These are phyloP conservation scores for Zygoascus sp. DNA, from an alignment of 1,139 yeast genomes.

Conservation along the genomic window DNA sequence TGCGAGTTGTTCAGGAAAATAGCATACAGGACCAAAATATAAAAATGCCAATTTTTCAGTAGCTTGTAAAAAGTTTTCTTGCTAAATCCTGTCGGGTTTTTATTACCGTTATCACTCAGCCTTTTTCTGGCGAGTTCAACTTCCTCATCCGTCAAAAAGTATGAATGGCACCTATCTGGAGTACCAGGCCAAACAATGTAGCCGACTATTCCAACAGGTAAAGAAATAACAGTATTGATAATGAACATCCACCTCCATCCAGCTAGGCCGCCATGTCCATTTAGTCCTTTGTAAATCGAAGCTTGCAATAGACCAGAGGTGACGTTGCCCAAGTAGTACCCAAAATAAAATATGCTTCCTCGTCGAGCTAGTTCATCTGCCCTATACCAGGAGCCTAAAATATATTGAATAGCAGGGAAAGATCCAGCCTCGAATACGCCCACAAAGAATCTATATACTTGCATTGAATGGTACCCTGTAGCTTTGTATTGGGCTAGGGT, in stretches of 20 bases:
- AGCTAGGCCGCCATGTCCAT: slow-evolving; percentile 46
- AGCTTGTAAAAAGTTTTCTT: background rate
- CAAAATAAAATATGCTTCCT: slow-evolving; percentile 56
- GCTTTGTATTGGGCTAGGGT: slow-evolving; percentile 54
- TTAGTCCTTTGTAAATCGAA: slow-evolving; percentile 47
- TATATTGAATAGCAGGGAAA: slow-evolving; percentile 55
- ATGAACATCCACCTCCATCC: slow-evolving; percentile 77
- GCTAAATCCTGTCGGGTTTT: background rate
- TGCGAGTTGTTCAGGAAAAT: slow-evolving; percentile 3
- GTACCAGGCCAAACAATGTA: slow-evolving; percentile 64
- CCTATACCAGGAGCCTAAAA: slow-evolving; percentile 60
- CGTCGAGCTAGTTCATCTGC: slow-evolving; percentile 57
- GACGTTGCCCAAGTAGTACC: slow-evolving; percentile 56
- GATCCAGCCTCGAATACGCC: slow-evolving; percentile 62
- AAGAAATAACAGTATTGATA: slow-evolving; percentile 58
- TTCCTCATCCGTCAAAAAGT: slow-evolving; percentile 19
- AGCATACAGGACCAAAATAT: slow-evolving; percentile 5
- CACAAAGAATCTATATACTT: slow-evolving; percentile 55
- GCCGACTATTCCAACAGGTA: slow-evolving; percentile 59
- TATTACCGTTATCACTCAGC: background rate
- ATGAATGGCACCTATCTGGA: slow-evolving; percentile 38
- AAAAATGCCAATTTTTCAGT: slow-evolving; percentile 11
- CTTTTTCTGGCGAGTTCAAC: slow-evolving; percentile 14
- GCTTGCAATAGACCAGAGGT: slow-evolving; percentile 63
- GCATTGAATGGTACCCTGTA: slow-evolving; percentile 44